phyloP scores from a whole-genome alignment of 495 filamentous ascomycete genomes.

The Penicillium ochrochloron region DNA sequence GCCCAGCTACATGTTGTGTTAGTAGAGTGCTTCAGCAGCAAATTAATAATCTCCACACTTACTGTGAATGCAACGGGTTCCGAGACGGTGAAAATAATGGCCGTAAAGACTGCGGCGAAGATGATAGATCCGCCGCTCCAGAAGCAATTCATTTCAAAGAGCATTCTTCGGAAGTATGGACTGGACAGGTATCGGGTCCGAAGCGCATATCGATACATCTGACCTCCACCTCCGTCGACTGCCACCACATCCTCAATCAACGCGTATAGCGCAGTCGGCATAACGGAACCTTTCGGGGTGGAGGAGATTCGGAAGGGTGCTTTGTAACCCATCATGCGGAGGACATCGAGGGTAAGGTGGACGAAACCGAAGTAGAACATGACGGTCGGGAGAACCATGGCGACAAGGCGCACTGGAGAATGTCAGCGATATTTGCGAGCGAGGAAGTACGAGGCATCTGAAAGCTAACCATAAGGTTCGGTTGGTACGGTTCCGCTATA shows the following conservation, averaged over 20 bases:
- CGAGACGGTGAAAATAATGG: constrained; percentile 65
- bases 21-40: constrained; percentile 4
- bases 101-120: constrained; percentile 59
- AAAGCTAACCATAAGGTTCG: constrained; percentile 42
- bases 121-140: constrained; percentile 69
- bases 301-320: constrained; percentile 77
- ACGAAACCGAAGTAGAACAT: constrained; percentile 63
- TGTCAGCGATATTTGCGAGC: constrained; percentile 29
- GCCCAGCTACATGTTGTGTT: constrained; percentile 44
- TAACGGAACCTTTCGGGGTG: constrained; percentile 65
- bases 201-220: constrained; percentile 66
- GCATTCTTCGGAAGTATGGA: constrained; percentile 70
- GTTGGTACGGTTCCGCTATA: constrained; percentile 46
- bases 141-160: constrained; percentile 74
- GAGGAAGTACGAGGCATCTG: constrained; percentile 1
- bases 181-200: constrained; percentile 72
- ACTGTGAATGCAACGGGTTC: constrained; percentile 73
- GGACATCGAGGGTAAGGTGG: constrained; percentile 55
- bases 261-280: constrained; percentile 73
- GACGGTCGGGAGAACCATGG: constrained; percentile 63
- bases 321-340: constrained; percentile 45
- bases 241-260: constrained; percentile 81
- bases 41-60: constrained; percentile 32
- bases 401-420: constrained; percentile 58
- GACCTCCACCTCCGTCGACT: constrained; percentile 75